phyloP scores from a whole-genome alignment of 768 basidiomycete species.

The Albatrellus ellisii region DNA sequence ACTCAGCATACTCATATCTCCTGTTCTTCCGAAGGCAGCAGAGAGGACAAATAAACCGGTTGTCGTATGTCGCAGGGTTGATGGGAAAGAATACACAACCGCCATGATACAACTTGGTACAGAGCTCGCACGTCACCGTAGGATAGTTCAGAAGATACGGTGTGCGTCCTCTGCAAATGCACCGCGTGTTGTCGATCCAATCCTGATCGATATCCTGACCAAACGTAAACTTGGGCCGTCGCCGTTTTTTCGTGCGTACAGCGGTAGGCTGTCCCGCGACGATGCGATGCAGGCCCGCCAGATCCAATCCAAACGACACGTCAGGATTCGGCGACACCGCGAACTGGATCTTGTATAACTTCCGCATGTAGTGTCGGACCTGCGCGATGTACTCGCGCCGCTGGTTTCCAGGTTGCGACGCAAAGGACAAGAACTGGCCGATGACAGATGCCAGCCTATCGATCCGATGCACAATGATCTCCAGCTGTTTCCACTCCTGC shows the following conservation, averaged over 20 bases:
- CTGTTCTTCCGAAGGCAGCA: slow-evolving; percentile 68
- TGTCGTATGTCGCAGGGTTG: slow-evolving; percentile 24
- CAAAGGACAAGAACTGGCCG: slow-evolving; percentile 69
- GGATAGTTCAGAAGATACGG: slow-evolving; percentile 46
- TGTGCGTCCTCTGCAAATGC: slow-evolving; percentile 67
- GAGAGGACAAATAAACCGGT: slow-evolving; percentile 56
- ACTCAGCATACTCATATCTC: slow-evolving; percentile 59
- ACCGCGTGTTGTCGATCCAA: slow-evolving; percentile 64
- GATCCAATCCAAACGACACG: slow-evolving; percentile 70
- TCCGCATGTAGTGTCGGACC: slow-evolving; percentile 84
- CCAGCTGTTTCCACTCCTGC: slow-evolving; percentile 66
- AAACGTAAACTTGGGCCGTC: slow-evolving; percentile 52
- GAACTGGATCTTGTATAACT: slow-evolving; percentile 81
- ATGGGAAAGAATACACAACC: slow-evolving; percentile 63
- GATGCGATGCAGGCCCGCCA: slow-evolving; percentile 72
- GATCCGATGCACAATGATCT: slow-evolving; percentile 66
- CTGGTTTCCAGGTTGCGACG: slow-evolving; percentile 56
- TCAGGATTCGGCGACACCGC: slow-evolving; percentile 75
- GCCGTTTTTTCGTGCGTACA: slow-evolving; percentile 40
- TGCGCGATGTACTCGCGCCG: slow-evolving; percentile 68
- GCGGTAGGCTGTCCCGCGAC: slow-evolving; percentile 52
- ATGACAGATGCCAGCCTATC: slow-evolving; percentile 65
- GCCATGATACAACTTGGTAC: slow-evolving; percentile 55
- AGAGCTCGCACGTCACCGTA: slow-evolving; percentile 52
- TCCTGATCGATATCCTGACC: slow-evolving; percentile 67